phyloP scores from a whole-genome alignment of 2,329 filamentous ascomycete species.

The Epichloe sylvatica region DNA sequence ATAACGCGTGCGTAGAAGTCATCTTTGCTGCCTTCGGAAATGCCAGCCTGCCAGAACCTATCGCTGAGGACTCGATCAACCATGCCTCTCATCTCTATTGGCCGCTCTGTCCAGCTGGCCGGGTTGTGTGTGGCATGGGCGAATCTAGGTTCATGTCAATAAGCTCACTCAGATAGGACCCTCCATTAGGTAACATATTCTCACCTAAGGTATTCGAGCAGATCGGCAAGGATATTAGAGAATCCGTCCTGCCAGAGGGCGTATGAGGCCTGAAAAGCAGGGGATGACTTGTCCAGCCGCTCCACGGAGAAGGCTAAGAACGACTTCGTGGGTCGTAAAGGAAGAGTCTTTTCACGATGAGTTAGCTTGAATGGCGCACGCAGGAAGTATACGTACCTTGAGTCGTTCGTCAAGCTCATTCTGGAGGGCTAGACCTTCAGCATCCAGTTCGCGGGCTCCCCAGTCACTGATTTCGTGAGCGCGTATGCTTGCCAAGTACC shows the following conservation, averaged over 20 bases:
- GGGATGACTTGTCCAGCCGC: slow-evolving; percentile 60
- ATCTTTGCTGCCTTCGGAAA: slow-evolving; percentile 87
- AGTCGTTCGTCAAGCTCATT: slow-evolving; percentile 63
- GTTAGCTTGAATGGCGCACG: slow-evolving; percentile 6
- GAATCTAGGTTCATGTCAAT: slow-evolving; percentile 36
- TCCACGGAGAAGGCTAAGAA: slow-evolving; percentile 90
- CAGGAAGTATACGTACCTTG: slow-evolving; percentile 31
- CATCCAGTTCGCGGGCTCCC: slow-evolving; percentile 63
- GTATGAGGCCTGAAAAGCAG: slow-evolving; percentile 61
- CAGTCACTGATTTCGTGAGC: slow-evolving; percentile 72
- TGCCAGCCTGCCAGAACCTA: slow-evolving; percentile 95
- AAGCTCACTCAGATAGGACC: neutral
- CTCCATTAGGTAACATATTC: neutral
- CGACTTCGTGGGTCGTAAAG: slow-evolving; percentile 76
- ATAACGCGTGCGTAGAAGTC: slow-evolving; percentile 90
- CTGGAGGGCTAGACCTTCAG: slow-evolving; percentile 67
- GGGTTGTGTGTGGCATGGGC: slow-evolving; percentile 87
- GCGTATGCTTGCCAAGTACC: slow-evolving; percentile 59
- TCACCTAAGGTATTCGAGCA: slow-evolving; percentile 69
- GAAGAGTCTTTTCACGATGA: slow-evolving; percentile 40
- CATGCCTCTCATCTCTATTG: slow-evolving; percentile 59
- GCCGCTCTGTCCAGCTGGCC: slow-evolving; percentile 65
- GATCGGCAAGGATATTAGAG: slow-evolving; percentile 66
- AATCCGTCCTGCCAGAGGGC: slow-evolving; percentile 76
- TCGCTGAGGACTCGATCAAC: slow-evolving; percentile 79